Evolutionary conservation across 2,329 filamentous ascomycete species (phyloP).

Genomic region (Penicillium aurantiogriseum): DNA sequence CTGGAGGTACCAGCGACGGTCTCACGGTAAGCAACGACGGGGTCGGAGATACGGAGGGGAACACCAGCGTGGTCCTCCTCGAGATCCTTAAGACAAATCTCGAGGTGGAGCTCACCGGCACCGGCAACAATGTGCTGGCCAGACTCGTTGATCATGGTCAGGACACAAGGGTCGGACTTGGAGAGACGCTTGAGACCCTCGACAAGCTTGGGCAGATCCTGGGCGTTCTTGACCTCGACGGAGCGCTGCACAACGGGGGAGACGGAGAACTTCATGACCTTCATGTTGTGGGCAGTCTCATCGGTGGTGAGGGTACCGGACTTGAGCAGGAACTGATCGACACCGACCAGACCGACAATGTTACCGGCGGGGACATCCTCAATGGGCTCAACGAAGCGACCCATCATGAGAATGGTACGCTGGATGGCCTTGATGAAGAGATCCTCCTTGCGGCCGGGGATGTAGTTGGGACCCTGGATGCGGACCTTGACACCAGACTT

Average conservation of each 20-base stretch:
- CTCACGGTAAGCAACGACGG: constrained; percentile 98
- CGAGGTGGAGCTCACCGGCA: constrained; percentile 98
- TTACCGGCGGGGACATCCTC: constrained; percentile 99
- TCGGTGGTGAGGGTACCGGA: constrained; percentile 97
- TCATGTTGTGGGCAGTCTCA: constrained; percentile 98
- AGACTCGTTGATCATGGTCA: constrained; percentile 83
- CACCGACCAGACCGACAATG: constrained; percentile 98
- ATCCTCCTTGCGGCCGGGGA: constrained; percentile 97
- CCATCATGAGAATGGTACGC: constrained; percentile 99
- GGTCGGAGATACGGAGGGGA: constrained; percentile 95
- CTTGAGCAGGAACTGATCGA: constrained; percentile 99
- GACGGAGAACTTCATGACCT: constrained; percentile 99
- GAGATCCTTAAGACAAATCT: constrained; percentile 99
- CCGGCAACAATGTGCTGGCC: constrained; percentile 99
- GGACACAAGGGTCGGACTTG: constrained; percentile 98
- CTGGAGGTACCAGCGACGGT: constrained; percentile 79
- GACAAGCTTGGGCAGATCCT: constrained; percentile 98
- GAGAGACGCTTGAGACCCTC: constrained; percentile 99
- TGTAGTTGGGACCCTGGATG: constrained; percentile 99
- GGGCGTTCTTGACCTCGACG: constrained; percentile 99
- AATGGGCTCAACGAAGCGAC: constrained; percentile 97
- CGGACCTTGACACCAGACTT: constrained; percentile 98
- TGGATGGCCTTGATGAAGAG: constrained; percentile 99
- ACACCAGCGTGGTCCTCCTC: constrained; percentile 99
- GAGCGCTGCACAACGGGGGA: constrained; percentile 97